Evolutionary conservation across 441 rosid genomes (phyloP), one percentile per base, ranked within the genome.

Genomic region (California macrophylla): DNA sequence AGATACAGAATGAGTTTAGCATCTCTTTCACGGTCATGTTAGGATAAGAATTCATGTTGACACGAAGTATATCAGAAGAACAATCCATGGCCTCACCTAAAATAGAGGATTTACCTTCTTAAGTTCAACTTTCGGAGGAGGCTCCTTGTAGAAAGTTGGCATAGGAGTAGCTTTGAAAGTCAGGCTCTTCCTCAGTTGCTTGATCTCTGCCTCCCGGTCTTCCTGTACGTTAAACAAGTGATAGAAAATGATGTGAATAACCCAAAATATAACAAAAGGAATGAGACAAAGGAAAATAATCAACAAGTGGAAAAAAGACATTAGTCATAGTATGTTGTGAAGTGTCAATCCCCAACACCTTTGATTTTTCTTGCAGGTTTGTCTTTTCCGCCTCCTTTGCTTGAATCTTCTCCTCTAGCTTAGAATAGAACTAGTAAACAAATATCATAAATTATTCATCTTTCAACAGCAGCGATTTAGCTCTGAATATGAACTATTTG

Each of bases 71-170:
- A 38, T 38, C 42, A 38, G 10, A 38, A 38, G 1, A 10, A 38
- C 1, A 18, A 20, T 1, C 25, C 42, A 5, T 24, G 15, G 42
- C 13, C 8, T 38, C 42, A 38, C 42, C 9, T 38, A 10, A 38
- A 38, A 13, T 67, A 66, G 70, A 75, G 29, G 65, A 74, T 66
- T 65, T 73, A 87, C 92, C 88, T 87, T 87, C 84, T 87, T 87
- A 30, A 85, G 72, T 75, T 88, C 93, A 75, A 80, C 84, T 82
- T 84, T 85, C 9, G 83, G 85, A 30, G 90, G 90, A 73, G 93
- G 89, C 75, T 88, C 90, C 71, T 88, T 88, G 79, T 87, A 87
- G 79, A 87, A 87, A 75, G 70, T 83, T 4, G 90, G 92, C 92
- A 87, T 84, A 1, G 90, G 90, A 68, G 85, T 66, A 63, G 93